phyloP scores from a whole-genome alignment of 495 filamentous ascomycete genomes.

The Aspergillus carlsbadensis region DNA sequence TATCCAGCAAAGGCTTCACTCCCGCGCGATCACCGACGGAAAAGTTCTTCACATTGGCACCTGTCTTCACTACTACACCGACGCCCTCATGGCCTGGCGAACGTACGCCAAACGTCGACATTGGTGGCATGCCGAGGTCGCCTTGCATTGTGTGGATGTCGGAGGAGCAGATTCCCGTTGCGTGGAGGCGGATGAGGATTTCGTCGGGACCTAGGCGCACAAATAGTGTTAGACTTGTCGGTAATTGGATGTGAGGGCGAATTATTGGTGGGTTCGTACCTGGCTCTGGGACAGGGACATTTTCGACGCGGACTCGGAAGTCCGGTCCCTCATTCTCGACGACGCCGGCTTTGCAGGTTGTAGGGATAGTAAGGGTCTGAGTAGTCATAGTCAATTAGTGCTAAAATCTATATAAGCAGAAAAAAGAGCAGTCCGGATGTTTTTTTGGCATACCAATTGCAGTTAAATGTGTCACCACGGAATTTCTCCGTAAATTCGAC shows the following conservation, averaged over 20 bases:
- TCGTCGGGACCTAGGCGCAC: conserved; percentile 37
- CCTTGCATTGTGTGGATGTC: conserved; percentile 47
- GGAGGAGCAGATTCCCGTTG: conserved; percentile 44
- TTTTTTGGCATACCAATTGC: too few relatives aligned
- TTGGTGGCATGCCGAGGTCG: conserved; percentile 44
- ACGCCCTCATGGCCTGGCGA: conserved; percentile 54
- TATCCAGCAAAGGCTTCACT: conserved; percentile 52
- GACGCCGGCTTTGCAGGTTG: conserved; percentile 50
- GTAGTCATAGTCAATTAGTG: neutral
- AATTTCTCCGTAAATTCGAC: neutral
- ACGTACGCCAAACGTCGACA: conserved; percentile 45
- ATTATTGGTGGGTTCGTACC: conserved; percentile 23
- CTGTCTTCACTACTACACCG: conserved; percentile 52
- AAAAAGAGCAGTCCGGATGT: too few relatives aligned
- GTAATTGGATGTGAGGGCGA: neutral
- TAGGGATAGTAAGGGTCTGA: conserved; percentile 37
- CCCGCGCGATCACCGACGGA: conserved; percentile 58
- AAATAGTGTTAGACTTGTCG: conserved; percentile 4
- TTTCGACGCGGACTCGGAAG: conserved; percentile 49
- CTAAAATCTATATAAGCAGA: neutral
- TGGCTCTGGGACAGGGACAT: conserved; percentile 50
- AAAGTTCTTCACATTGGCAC: conserved; percentile 40
- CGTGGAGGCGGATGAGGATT: conserved; percentile 43
- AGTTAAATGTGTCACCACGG: neutral
- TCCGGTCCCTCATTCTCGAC: conserved; percentile 52